These are phyloP conservation scores for Cryptococcus sp. DNA, from an alignment of 1,284 basidiomycete genomes.

Conservation along the genomic window DNA sequence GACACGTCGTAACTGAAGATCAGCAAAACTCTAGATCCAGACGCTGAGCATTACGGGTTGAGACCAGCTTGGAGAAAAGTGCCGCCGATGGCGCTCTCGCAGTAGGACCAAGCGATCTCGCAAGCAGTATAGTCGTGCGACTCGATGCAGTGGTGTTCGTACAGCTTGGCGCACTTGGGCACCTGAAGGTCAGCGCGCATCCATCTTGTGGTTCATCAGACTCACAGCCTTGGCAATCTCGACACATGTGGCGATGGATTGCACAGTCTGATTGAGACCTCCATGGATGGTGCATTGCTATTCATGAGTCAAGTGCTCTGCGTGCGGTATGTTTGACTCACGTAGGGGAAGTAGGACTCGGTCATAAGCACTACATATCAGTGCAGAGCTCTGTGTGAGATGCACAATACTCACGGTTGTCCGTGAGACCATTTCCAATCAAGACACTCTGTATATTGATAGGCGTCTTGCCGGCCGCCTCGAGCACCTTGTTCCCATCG, in stretches of 20 bases:
- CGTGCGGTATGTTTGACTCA: constrained; percentile 7
- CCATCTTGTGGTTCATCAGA: neutral
- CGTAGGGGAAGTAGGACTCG: constrained; percentile 42
- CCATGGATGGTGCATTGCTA: constrained; percentile 41
- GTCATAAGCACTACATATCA: constrained; percentile 20
- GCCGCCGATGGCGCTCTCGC: constrained; percentile 46
- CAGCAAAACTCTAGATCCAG: constrained; percentile 4
- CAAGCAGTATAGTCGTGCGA: constrained; percentile 57
- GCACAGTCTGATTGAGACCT: constrained; percentile 36
- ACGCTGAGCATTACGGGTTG: no score
- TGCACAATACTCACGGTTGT: constrained; percentile 28
- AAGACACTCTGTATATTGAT: constrained; percentile 74
- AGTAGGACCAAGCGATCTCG: constrained; percentile 58
- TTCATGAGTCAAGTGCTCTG: neutral
- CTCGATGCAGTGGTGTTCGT: constrained; percentile 32
- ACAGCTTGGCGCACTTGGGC: constrained; percentile 38
- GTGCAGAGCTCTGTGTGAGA: neutral
- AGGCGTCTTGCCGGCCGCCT: constrained; percentile 58
- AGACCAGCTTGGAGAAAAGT: constrained; percentile 35
- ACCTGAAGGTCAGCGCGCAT: constrained; percentile 12
- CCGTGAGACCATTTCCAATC: constrained; percentile 62
- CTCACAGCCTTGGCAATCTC: constrained; percentile 39
- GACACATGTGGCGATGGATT: constrained; percentile 36
- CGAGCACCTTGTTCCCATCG: constrained; percentile 64
- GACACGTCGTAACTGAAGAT: constrained; percentile 58